Base-by-base conservation (phyloP, 305 asterid species). In the Caryopteris hybrid region DNA sequence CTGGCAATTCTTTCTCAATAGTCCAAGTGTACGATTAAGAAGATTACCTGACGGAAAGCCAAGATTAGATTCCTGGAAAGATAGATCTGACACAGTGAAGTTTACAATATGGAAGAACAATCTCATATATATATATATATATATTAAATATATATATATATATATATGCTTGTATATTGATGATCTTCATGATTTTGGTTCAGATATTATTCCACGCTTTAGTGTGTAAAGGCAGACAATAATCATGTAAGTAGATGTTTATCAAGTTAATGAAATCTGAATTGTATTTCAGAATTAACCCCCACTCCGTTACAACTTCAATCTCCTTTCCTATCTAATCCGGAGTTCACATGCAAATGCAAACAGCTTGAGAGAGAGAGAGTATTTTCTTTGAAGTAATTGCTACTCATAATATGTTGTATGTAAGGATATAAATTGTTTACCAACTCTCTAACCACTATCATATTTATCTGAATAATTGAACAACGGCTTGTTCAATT, bases 11-110 rank as follows among this genome's bases (percentile, higher is more conserved):
- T 85, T 85, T 61, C 75, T 75, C 78, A 82, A 66, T 57, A 85
- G 88, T 39, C 90, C 90, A 71, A 85, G 88, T 12, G 90, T 85
- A 42, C 88, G 88, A 63, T 85, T 85, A 58, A 85, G 90, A 65
- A 85, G 90, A 83, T 85, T 85, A 70, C 90, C 90, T 84, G 71
- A 69, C 31, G 41, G 21, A 56, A 73, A 52, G 60, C 41, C 58
- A 56, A 59, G 22, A 52, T 79, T 53, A 69, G 63, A 74, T 18
- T 50, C 58, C 52, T 31, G 46, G 21, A 43, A 43, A 43, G 6
- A 52, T 39, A 45, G 64, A 74, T 50, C 46, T 51, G 23, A 14
- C 11, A 58, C 38, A 3, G 45, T 27, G 13, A 70, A 41, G 72
- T 14, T 67, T 60, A 38, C n/a, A 59, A 29, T 22, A 21, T 42